A percentile compares a stretch with the other conserved stretches of the same genome.
phyloP scores from a whole-genome alignment of 345 rosid genomes.

The Sisymbrium irio region DNA sequence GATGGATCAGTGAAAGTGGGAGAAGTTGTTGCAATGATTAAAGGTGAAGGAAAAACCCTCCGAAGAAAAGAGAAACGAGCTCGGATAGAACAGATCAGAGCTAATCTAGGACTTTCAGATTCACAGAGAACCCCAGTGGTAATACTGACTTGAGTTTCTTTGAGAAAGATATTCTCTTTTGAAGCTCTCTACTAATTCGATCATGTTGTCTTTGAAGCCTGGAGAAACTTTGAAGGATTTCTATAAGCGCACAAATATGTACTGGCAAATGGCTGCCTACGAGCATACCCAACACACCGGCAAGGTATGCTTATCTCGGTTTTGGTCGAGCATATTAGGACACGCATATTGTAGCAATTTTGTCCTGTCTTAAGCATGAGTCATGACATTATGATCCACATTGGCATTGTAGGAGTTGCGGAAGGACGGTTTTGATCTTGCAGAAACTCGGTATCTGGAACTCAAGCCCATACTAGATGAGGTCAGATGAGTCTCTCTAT shows the following conservation, averaged over 20 bases:
- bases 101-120: constrained; percentile 93
- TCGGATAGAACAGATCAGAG: constrained; percentile 93
- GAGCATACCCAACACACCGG: constrained; percentile 99
- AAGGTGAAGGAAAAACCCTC: constrained; percentile 70
- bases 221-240: constrained; percentile 93
- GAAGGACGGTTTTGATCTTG: constrained; percentile 94
- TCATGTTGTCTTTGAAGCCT: constrained; percentile 53
- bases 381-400: constrained; percentile 3
- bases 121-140: constrained; percentile 93
- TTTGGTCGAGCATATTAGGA: not conserved
- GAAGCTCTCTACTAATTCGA: constrained; percentile 15
- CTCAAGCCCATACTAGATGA: constrained; percentile 93
- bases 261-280: constrained; percentile 99
- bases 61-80: constrained; percentile 89
- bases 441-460: constrained; percentile 77
- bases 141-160: constrained; percentile 1
- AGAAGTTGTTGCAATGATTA: constrained; percentile 86
- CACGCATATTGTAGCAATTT: not conserved
- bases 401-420: constrained; percentile 72
- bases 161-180: not conserved
- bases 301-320: constrained; percentile 52
- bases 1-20: constrained; percentile 57
- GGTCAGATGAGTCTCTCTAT: constrained; percentile 39
- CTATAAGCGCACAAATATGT: constrained; percentile 83
- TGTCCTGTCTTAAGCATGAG: not conserved